Conservation (phyloP, 805 yeast species). For the Metschnikowia henanensis region DNA sequence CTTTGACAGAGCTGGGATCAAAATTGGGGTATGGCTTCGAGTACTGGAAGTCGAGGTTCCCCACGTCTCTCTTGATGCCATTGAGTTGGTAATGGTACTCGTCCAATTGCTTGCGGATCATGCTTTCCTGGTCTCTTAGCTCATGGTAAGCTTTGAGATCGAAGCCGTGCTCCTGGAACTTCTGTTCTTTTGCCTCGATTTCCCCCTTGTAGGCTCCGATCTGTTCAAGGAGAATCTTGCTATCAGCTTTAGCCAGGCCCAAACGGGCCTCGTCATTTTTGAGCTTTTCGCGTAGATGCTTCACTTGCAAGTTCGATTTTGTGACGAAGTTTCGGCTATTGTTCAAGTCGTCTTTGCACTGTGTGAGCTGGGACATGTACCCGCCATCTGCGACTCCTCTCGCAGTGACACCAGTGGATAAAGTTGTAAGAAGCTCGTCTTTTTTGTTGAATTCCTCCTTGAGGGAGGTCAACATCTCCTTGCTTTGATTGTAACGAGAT, state of each 20-base stretch:
- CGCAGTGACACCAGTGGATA: slow-evolving; percentile 88
- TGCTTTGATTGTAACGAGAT: slow-evolving; percentile 43
- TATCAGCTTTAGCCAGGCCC: slow-evolving; percentile 51
- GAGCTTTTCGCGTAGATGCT: slow-evolving; percentile 56
- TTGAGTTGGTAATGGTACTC: slow-evolving; percentile 49
- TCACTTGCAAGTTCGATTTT: slow-evolving; percentile 57
- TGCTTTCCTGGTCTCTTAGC: slow-evolving; percentile 46
- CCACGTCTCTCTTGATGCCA: slow-evolving; percentile 57
- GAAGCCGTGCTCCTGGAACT: slow-evolving; percentile 56
- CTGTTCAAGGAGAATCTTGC: slow-evolving; percentile 39
- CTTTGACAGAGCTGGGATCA: slow-evolving; percentile 65
- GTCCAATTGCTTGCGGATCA: slow-evolving; percentile 18
- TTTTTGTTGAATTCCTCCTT: slow-evolving; percentile 54
- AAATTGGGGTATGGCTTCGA: slow-evolving; percentile 63
- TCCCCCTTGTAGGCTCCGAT: slow-evolving; percentile 43
- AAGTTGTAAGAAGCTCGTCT: slow-evolving; percentile 77
- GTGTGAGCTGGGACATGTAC: slow-evolving; percentile 67
- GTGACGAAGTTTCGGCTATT: slow-evolving; percentile 56
- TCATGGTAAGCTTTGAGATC: slow-evolving; percentile 46
- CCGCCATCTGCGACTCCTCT: slow-evolving; percentile 77
- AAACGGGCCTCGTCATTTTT: slow-evolving; percentile 49
- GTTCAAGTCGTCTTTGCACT: slow-evolving; percentile 55
- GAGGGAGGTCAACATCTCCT: slow-evolving; percentile 41
- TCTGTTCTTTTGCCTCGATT: slow-evolving; percentile 36
- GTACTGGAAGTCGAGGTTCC: slow-evolving; percentile 76